Evolutionary conservation across 2,329 filamentous ascomycete species (phyloP), one percentile per base, ranked within the genome.

Genomic region (Didymella sp.): DNA sequence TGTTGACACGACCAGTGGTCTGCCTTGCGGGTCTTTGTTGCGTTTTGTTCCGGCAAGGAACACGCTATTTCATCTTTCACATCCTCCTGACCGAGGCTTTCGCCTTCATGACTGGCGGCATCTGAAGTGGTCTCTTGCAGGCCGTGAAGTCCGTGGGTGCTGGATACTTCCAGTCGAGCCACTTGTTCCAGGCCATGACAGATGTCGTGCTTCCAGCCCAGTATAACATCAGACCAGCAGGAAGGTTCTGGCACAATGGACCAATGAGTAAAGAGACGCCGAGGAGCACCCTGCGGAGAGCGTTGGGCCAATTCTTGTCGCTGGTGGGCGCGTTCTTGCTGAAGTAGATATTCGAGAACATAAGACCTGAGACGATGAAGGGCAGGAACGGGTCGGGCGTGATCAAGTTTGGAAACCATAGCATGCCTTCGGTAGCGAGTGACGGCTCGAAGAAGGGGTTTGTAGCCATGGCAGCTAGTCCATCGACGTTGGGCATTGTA

Each of bases 381-480:
- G 84, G 83, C 1, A 87, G 75, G 2, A 78, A 79, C 0, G 84
- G 78, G 62, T 88, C 86, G 8, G 82, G 74, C 0, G 78, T 66
- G 5, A 84, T 73, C 13, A 89, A 78, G 67, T 88, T 79, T 1
- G 81, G 78, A 53, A 87, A 87, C 85, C 85, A 89, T 2, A 86
- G 75, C 3, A 81, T 78, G n/a, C 85, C 85, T 73, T 87, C 85
- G 7, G 70, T 78, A 5, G 80, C 78, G 15, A 88, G 73, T 4
- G 80, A 78, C 3, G 80, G 79, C 61, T 86, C 82, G 28, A 81
- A 71, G 66, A 71, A 75, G 6, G 54, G 51, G 42, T 60, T 70
- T 3, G 54, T 44, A 15, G 53, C 48, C 25, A 60, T 15, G 4
- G 54, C 28, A 35, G 41, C 37, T 1, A 59, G 24, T n/a, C 61